Evolutionary conservation across 1,139 yeast species (phyloP), one percentile per base, ranked within the genome.

Genomic region (Magnusiomyces tetraspermus): DNA sequence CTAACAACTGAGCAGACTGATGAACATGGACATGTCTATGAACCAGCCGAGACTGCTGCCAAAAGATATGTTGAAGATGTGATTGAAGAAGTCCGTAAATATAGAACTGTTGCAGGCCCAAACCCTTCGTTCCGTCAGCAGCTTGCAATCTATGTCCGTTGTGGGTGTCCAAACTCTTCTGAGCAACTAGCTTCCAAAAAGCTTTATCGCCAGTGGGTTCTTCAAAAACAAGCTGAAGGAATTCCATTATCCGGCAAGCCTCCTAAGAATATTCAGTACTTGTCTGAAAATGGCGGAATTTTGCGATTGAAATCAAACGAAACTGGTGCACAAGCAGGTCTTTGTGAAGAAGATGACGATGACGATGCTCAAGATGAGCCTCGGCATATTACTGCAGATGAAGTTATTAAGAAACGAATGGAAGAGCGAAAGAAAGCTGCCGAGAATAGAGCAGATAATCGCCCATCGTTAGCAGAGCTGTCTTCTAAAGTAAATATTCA

Each of bases 61-160:
- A 62, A 76, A 79, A 57, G 81, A 83, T 67, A 76, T 79, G 8
- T 74, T 87, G 65, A 76, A 13, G 82, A 82, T 57, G 84, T 96
- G 0, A 62, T 86, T 10, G 81, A 84, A 67, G 89, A 90, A 0
- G 82, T 92, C 22, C 76, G 74, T 59, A 67, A 89, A 53, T 82
- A 78, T 58, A 75, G 84, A 56, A 65, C 76, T 0, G 72, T 73
- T 4, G 82, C 82, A 5, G 76, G 77, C 54, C 96, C 96, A n/a
- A 92, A 89, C 66, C 77, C 73, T 1, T 79, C 84, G n/a, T 92
- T 92, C 63, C 64, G 77, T 62, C 77, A 78, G 53, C 98, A 92
- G 67, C 72, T 92, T 53, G 68, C 76, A 49, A 63, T 88, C 17
- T 92, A 78, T 66, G 77, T 76, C 57, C 70, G 71, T 22, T 69